A percentile compares a stretch with the other conserved stretches of the same genome.
Evolutionary conservation across 148 eudicot genomes (phyloP).

Genomic region (Rhododendron simsii): DNA sequence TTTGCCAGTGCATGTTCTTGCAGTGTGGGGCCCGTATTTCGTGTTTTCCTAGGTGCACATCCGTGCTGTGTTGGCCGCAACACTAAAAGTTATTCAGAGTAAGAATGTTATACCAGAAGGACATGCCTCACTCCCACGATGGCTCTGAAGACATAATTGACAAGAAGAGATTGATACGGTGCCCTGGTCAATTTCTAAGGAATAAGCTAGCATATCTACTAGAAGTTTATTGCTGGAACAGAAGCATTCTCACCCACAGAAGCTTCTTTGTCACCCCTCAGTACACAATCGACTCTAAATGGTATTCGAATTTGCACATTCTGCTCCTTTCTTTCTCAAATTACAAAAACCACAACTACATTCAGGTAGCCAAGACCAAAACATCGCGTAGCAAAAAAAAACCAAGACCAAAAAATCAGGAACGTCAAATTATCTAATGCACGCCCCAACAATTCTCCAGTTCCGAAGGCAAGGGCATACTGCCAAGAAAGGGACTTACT

Average conservation of each 20-base stretch:
- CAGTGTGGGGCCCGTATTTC: neutral
- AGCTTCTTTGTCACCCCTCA: neutral
- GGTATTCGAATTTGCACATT: neutral
- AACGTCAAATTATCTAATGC: neutral
- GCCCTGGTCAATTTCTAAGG: neutral
- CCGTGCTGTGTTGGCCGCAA: neutral
- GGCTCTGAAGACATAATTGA: neutral
- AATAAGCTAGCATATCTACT: neutral
- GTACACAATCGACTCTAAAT: neutral
- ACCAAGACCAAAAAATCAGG: neutral
- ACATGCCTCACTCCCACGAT: neutral
- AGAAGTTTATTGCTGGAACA: neutral
- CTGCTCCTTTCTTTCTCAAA: neutral
- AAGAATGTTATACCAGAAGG: neutral
- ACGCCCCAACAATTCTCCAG: neutral
- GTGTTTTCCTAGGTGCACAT: neutral
- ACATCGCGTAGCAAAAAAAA: neutral
- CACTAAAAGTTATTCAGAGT: neutral
- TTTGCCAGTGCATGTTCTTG: neutral
- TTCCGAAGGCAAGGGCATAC: neutral
- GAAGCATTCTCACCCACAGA: neutral
- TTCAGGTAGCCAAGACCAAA: neutral
- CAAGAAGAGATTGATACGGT: neutral
- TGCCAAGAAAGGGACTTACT: neutral
- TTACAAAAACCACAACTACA: neutral